Percentiles rank a stretch among this genome's conserved stretches.
Evolutionary conservation across 1,284 basidiomycete genomes (phyloP).

Genomic region (Golubevia pallescens): DNA sequence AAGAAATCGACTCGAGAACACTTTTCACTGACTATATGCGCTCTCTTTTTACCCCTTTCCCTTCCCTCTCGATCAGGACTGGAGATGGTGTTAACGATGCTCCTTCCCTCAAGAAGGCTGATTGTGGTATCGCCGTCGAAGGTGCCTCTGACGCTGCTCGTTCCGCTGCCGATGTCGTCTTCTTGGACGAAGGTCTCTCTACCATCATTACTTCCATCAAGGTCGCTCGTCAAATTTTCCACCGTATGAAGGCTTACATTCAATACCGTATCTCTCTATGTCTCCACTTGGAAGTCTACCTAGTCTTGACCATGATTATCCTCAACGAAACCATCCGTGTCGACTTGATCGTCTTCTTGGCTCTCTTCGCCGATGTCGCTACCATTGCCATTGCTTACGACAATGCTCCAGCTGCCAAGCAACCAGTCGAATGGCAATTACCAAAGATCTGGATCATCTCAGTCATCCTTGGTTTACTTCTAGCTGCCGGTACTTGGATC

Average conservation of each 20-base stretch:
- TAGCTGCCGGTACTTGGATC: slow-evolving; percentile 70
- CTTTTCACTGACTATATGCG: slow-evolving; percentile 3
- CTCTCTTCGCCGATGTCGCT: slow-evolving; percentile 69
- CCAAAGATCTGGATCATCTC: slow-evolving; percentile 71
- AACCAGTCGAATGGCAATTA: slow-evolving; percentile 71
- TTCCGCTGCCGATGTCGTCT: slow-evolving; percentile 69
- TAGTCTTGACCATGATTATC: slow-evolving; percentile 68
- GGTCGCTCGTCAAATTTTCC: slow-evolving; percentile 71
- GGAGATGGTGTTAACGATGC: slow-evolving; percentile 67
- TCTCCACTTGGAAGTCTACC: slow-evolving; percentile 70
- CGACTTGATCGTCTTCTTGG: slow-evolving; percentile 70
- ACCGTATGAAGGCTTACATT: slow-evolving; percentile 70
- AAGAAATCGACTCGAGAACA: neutral
- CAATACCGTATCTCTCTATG: slow-evolving; percentile 67
- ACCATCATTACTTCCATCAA: slow-evolving; percentile 71
- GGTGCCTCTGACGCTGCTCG: slow-evolving; percentile 69
- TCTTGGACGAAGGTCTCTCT: slow-evolving; percentile 68
- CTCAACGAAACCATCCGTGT: slow-evolving; percentile 70
- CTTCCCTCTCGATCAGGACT: slow-evolving; percentile 16
- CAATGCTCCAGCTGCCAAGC: slow-evolving; percentile 68
- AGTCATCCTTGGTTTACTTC: slow-evolving; percentile 66
- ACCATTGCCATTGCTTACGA: slow-evolving; percentile 69
- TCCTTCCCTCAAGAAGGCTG: slow-evolving; percentile 68
- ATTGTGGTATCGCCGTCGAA: slow-evolving; percentile 69
- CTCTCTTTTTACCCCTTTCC: slow-evolving; percentile 10